phyloP scores from a whole-genome alignment of 2,329 filamentous ascomycete genomes.

The Phialocephala sp. region DNA sequence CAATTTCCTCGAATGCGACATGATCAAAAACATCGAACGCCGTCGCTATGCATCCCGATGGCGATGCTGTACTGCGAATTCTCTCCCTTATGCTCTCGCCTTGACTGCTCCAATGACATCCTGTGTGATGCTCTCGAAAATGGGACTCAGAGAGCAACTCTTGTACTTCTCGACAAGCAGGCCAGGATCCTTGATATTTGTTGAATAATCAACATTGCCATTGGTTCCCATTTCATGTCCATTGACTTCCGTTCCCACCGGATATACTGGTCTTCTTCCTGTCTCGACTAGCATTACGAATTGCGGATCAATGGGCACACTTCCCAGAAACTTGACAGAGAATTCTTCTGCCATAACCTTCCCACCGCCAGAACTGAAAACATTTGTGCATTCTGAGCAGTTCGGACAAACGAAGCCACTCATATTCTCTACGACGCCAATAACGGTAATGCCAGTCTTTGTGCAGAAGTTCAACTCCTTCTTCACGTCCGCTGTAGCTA shows the following conservation, averaged over 20 bases:
- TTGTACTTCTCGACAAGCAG: slow-evolving; percentile 74
- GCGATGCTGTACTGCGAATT: neutral
- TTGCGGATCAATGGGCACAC: slow-evolving; percentile 89
- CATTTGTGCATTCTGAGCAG: slow-evolving; percentile 85
- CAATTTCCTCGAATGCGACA: neutral
- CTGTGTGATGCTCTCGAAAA: slow-evolving; percentile 70
- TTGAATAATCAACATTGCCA: slow-evolving; percentile 38
- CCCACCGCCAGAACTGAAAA: slow-evolving; percentile 92
- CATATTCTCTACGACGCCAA: slow-evolving; percentile 98
- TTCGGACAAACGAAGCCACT: slow-evolving; percentile 84
- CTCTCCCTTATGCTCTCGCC: slow-evolving; percentile 11
- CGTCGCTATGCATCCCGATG: slow-evolving; percentile 11
- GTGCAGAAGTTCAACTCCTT: slow-evolving; percentile 89
- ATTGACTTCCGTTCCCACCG: slow-evolving; percentile 67
- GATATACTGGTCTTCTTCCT: slow-evolving; percentile 67
- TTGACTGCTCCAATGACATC: slow-evolving; percentile 50
- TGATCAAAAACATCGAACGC: neutral
- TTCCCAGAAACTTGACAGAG: slow-evolving; percentile 80
- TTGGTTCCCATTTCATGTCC: slow-evolving; percentile 56
- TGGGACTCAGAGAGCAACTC: slow-evolving; percentile 70
- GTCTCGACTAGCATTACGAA: slow-evolving; percentile 90
- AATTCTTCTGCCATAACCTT: slow-evolving; percentile 89
- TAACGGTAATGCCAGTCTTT: slow-evolving; percentile 80
- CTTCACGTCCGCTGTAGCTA: slow-evolving; percentile 87
- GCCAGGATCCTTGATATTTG: slow-evolving; percentile 47